Conservation (phyloP, 2,329 filamentous ascomycete genomes). For the Pezicula rhizophila region DNA sequence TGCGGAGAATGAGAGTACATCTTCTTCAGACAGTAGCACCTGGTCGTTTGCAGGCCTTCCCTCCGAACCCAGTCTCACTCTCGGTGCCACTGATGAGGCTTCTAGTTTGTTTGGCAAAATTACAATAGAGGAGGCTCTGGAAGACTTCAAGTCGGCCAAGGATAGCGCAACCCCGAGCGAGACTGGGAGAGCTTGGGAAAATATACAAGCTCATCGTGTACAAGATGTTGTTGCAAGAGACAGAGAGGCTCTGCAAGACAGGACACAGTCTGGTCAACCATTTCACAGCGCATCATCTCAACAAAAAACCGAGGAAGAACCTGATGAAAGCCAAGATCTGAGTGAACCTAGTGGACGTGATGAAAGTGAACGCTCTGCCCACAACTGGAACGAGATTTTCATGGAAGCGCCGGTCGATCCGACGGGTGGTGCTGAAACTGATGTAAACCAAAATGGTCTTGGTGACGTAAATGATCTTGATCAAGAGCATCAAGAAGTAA, state of each 20-base stretch:
- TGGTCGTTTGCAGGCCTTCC: conserved; percentile 46
- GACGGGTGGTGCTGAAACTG: conserved; percentile 13
- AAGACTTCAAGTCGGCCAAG: no score
- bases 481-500: background rate
- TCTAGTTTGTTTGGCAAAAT: no score
- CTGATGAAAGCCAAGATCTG: background rate
- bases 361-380: conserved; percentile 9
- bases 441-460: conserved; percentile 1
- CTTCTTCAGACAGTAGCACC: conserved; percentile 40
- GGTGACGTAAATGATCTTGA: background rate
- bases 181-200: conserved; percentile 9
- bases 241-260: conserved; percentile 5
- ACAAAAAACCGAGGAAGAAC: background rate
- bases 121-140: no score
- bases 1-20: background rate
- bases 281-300: background rate
- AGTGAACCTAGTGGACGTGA: conserved; percentile 15
- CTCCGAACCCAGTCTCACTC: background rate
- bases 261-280: background rate
- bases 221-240: conserved; percentile 11
- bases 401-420: conserved; percentile 14
- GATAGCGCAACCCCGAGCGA: background rate
- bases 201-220: conserved; percentile 10
- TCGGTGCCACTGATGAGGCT: no score
- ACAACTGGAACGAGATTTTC: conserved; percentile 17